Percentiles rank a stretch among this genome's conserved stretches.
Evolutionary conservation across 1,284 basidiomycete species (phyloP).

Genomic region (Fistulina hepatica): DNA sequence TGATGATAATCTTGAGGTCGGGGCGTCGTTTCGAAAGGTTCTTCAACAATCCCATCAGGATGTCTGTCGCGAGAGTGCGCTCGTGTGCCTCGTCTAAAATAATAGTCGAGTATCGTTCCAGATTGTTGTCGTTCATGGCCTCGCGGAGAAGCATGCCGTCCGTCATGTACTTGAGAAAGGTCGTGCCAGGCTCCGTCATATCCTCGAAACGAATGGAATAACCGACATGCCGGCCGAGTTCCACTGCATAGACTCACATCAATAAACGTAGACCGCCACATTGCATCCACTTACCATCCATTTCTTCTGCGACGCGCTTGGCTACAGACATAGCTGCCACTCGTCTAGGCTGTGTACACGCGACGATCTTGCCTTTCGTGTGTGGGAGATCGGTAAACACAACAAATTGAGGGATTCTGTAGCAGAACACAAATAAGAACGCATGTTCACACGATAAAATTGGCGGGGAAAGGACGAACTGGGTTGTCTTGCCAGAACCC

Average conservation of each 20-base stretch:
- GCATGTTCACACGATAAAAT: too few species aligned
- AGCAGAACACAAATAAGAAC: too few species aligned
- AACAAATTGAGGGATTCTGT: constrained; percentile 53
- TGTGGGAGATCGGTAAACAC: constrained; percentile 66
- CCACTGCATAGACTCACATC: constrained; percentile 32
- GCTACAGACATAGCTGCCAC: constrained; percentile 94
- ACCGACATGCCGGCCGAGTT: constrained; percentile 70
- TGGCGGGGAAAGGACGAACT: constrained; percentile 45
- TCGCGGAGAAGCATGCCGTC: constrained; percentile 96
- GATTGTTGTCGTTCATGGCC: constrained; percentile 66
- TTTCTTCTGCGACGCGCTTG: constrained; percentile 76
- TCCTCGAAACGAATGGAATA: constrained; percentile 98
- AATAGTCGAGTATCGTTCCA: constrained; percentile 81
- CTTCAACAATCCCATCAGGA: constrained; percentile 88
- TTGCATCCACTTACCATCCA: constrained; percentile 11
- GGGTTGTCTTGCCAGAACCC: constrained; percentile 96
- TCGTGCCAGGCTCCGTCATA: constrained; percentile 44
- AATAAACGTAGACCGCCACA: background rate
- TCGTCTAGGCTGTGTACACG: constrained; percentile 82
- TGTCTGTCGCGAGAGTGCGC: constrained; percentile 87
- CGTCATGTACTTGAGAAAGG: constrained; percentile 90
- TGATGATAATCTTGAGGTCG: constrained; percentile 82
- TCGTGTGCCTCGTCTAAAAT: constrained; percentile 98
- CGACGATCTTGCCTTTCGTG: constrained; percentile 60
- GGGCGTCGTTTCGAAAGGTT: constrained; percentile 71